Base-by-base conservation (phyloP, 441 rosid genomes). In the Gossypium lobatum region DNA sequence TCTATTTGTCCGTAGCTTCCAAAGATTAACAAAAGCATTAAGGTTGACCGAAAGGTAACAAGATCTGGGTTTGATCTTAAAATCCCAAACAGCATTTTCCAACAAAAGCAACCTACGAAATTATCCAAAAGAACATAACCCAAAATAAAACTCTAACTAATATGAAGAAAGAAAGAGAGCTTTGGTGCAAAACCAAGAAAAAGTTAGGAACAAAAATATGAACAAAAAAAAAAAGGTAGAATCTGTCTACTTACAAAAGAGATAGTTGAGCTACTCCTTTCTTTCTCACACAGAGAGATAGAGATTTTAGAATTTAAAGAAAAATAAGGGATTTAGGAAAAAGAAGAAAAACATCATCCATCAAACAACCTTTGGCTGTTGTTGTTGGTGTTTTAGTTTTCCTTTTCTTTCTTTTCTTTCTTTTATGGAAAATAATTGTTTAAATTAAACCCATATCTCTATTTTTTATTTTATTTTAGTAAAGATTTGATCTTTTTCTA, bases 21-120 rank as follows among this genome's bases (percentile, higher is more conserved):
- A 53, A 31, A 31, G 77, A 75, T 72, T 65, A 73, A 71, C 62
- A 71, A 65, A 65, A 20, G 58, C 64, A 77, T 74, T 74, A 58
- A 76, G 71, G 67, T 31, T 71, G 83, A 84, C 81, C 86, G 77
- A 73, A 78, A 69, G 66, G 23, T 26, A 73, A 50, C 79, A 77
- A 81, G 92, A 85, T 87, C 86, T 75, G 77, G 81, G 72, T 75
- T 74, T 81, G 87, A 82, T 83, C 88, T 74, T 67, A 21, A 70
- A 52, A 78, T 70, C 75, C 81, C 76, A 65, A n/a, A 37, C 16
- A 78, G 53, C 80, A 76, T 71, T 71, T 50, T 31, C 77, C 60
- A 72, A 62, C 69, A 46, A 57, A 34, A 76, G 58, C 60, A 62
- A 65, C 79, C 80, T 76, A 75, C 70, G 63, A 31, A 42, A 64